A percentile compares a stretch with the other conserved stretches of the same genome.
phyloP scores from a whole-genome alignment of 768 basidiomycete genomes.

The Suillus lakei region DNA sequence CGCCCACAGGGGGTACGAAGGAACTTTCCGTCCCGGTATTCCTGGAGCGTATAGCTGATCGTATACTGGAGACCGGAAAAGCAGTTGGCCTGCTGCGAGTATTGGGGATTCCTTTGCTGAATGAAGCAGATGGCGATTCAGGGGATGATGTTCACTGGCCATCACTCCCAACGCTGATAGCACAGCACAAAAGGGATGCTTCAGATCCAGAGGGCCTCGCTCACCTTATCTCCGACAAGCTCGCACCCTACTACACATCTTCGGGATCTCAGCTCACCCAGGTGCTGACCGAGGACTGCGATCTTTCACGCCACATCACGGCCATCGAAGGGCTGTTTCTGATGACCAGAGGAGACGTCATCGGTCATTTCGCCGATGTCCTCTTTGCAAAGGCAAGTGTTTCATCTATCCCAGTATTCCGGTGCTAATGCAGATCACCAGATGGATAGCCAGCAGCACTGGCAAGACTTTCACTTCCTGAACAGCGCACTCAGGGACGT shows the following conservation, averaged over 20 bases:
- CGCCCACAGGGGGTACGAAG: slow-evolving; percentile 25
- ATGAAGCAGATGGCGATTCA: slow-evolving; percentile 28
- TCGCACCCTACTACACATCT: slow-evolving; percentile 58
- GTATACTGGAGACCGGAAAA: slow-evolving; percentile 73
- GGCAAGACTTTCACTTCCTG: slow-evolving; percentile 85
- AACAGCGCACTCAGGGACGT: slow-evolving; percentile 79
- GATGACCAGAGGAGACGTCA: slow-evolving; percentile 78
- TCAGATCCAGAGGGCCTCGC: slow-evolving; percentile 68
- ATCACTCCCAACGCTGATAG: slow-evolving; percentile 47
- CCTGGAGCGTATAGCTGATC: slow-evolving; percentile 60
- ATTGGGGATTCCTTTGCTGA: slow-evolving; percentile 39
- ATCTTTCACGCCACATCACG: slow-evolving; percentile 61
- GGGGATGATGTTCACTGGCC: slow-evolving; percentile 44
- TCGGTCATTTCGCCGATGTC: slow-evolving; percentile 75
- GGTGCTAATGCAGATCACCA: slow-evolving; percentile 31
- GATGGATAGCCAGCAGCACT: slow-evolving; percentile 77
- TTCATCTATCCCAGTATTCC: background rate
- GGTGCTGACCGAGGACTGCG: slow-evolving; percentile 71
- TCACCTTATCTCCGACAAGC: slow-evolving; percentile 62
- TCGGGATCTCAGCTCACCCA: slow-evolving; percentile 57
- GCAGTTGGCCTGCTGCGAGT: slow-evolving; percentile 74
- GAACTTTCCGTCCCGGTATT: slow-evolving; percentile 56
- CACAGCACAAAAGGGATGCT: slow-evolving; percentile 33
- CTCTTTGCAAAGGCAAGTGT: slow-evolving; percentile 69
- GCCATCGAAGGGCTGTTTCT: slow-evolving; percentile 73